These are phyloP conservation scores for Citrus reticulata DNA, from an alignment of 345 rosid genomes.

Conservation along the genomic window DNA sequence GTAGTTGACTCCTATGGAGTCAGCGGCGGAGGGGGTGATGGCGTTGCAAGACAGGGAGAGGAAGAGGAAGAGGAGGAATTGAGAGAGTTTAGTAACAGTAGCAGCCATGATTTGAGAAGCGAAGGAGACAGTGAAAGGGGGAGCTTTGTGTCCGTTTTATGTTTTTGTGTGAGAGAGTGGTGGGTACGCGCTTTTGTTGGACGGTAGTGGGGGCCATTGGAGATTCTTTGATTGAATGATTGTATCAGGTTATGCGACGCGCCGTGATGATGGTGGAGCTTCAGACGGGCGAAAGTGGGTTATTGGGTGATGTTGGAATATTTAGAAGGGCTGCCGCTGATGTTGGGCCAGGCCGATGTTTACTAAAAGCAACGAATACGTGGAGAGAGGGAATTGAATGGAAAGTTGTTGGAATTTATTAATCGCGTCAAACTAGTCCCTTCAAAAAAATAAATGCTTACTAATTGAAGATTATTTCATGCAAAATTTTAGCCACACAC, in stretches of 20 bases:
- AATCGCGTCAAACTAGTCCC: too few relatives aligned
- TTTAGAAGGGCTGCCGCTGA: neutral
- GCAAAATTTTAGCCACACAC: too few relatives aligned
- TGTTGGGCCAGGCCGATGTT: neutral
- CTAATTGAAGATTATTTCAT: too few relatives aligned
- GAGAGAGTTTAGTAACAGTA: neutral
- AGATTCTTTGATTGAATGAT: neutral
- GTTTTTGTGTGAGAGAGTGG: neutral
- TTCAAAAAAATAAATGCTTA: too few relatives aligned
- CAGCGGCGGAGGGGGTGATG: constrained; percentile 27
- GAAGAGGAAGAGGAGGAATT: constrained; percentile 16
- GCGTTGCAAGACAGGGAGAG: neutral
- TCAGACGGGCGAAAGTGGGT: neutral
- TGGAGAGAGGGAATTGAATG: neutral
- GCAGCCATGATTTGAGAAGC: neutral
- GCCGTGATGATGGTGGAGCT: neutral
- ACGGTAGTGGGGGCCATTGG: neutral
- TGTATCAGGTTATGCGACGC: neutral
- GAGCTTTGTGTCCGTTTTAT: neutral
- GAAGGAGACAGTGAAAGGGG: neutral
- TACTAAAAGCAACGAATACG: neutral
- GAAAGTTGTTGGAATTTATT: too few relatives aligned
- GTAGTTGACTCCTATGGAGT: constrained; percentile 76
- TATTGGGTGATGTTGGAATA: neutral
- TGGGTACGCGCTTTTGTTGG: neutral